Evolutionary conservation across 129 eudicot genomes (phyloP).

Genomic region (Helianthus tuberosus): DNA sequence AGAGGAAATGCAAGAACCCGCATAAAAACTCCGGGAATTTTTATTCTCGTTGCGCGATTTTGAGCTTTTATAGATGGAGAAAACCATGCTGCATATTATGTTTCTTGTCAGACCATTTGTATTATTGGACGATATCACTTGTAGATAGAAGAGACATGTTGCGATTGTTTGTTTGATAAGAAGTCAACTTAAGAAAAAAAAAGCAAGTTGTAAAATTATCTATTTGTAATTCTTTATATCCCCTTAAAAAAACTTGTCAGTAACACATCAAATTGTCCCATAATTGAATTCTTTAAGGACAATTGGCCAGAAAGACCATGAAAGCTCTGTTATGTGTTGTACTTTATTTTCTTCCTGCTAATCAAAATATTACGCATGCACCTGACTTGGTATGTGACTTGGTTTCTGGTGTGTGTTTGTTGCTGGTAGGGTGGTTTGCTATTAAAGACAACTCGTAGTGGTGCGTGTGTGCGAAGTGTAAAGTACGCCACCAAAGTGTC

Average conservation of each 20-base stretch:
- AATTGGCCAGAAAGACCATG: neutral
- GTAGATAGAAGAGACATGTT: conserved; percentile 27
- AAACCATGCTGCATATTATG: conserved; percentile 21
- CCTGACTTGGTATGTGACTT: too few species aligned
- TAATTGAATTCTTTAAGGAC: neutral
- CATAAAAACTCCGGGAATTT: conserved; percentile 16
- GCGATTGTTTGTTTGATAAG: conserved; percentile 26
- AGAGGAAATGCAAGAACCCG: conserved; percentile 72
- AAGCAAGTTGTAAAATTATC: conserved; percentile 22
- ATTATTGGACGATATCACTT: conserved; percentile 17
- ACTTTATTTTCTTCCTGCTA: too few species aligned
- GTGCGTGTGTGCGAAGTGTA: too few species aligned
- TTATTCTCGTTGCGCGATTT: conserved; percentile 5
- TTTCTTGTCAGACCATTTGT: conserved; percentile 9
- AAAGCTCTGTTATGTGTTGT: too few species aligned
- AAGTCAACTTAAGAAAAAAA: neutral
- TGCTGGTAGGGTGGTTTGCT: too few species aligned
- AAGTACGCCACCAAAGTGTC: too few species aligned
- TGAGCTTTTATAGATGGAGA: conserved; percentile 10
- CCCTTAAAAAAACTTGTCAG: neutral
- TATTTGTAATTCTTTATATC: conserved; percentile 25
- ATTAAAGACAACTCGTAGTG: too few species aligned
- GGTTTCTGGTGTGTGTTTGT: too few species aligned
- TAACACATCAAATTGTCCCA: neutral
- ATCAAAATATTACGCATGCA: too few species aligned